A percentile compares a stretch with the other conserved stretches of the same genome.
Conservation (phyloP, 805 yeast species). For the Scheffersomyces amazonensis region DNA sequence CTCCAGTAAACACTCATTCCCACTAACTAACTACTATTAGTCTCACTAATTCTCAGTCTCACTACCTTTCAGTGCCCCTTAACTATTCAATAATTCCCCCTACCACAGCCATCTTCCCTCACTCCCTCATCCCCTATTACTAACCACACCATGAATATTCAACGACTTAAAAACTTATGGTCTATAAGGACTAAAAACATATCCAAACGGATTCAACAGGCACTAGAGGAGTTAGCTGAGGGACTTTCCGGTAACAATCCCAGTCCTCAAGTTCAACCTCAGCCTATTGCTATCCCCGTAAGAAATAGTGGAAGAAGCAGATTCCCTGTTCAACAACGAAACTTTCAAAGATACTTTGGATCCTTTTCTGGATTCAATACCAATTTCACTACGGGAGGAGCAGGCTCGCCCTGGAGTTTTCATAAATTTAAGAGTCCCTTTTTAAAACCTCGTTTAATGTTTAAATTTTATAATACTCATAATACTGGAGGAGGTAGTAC, state of each 20-base stretch:
- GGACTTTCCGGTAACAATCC: conserved; percentile 21
- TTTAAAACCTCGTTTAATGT: background rate
- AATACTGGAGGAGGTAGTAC: background rate
- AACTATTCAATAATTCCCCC: no score
- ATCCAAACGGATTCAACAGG: conserved; percentile 44
- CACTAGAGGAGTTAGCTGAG: conserved; percentile 47
- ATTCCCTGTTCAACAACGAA: conserved; percentile 1
- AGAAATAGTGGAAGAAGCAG: background rate
- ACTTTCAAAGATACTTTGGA: conserved; percentile 26
- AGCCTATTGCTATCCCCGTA: conserved; percentile 38
- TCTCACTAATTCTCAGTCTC: no score
- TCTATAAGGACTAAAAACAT: conserved; percentile 42
- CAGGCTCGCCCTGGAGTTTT: background rate
- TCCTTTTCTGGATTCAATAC: conserved; percentile 8
- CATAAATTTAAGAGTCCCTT: conserved; percentile 3
- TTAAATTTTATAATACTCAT: conserved; percentile 1
- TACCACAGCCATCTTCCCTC: no score
- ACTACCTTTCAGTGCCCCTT: no score
- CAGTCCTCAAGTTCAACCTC: conserved; percentile 26
- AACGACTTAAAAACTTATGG: conserved; percentile 39
- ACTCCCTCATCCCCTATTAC: background rate
- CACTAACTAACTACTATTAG: no score
- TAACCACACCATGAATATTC: conserved; percentile 8
- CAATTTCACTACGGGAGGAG: background rate
- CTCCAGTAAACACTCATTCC: no score